phyloP scores from a whole-genome alignment of 352 stramenopile genomes.

The Globisporangium mamillatum region DNA sequence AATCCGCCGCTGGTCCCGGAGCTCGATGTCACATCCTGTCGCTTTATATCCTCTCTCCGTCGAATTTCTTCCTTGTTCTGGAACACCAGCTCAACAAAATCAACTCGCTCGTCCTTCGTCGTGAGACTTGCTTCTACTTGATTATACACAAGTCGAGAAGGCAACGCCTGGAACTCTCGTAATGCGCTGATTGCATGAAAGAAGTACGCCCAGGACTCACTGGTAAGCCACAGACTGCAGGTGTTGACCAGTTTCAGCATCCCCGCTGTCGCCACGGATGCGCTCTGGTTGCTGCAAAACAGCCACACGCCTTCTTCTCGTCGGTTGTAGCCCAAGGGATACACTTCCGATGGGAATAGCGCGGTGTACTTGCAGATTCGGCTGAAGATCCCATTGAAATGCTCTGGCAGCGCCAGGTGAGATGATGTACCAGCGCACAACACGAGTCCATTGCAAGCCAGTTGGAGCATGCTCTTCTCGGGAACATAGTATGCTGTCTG shows the following conservation, averaged over 20 bases:
- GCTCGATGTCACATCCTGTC: conserved; percentile 26
- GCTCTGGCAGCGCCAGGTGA: conserved; percentile 45
- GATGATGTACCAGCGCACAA: conserved; percentile 57
- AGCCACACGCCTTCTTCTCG: conserved; percentile 51
- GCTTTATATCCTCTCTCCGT: conserved; percentile 38
- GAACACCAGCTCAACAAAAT: conserved; percentile 58
- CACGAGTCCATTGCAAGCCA: conserved; percentile 78
- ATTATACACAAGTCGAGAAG: conserved; percentile 37
- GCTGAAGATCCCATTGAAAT: conserved; percentile 64
- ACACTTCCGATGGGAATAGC: conserved; percentile 54
- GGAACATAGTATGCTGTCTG: conserved; percentile 59
- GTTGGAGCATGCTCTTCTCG: conserved; percentile 66
- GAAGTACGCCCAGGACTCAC: conserved; percentile 57
- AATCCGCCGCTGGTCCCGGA: conserved; percentile 36
- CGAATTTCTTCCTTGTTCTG: conserved; percentile 58
- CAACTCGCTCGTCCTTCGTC: conserved; percentile 40
- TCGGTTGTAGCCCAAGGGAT: conserved; percentile 55
- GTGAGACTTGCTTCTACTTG: conserved; percentile 18
- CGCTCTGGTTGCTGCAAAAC: conserved; percentile 73
- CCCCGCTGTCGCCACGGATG: conserved; percentile 57
- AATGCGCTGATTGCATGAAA: conserved; percentile 59
- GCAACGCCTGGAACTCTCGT: conserved; percentile 63
- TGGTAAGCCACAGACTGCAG: conserved; percentile 48
- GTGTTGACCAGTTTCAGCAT: conserved; percentile 69
- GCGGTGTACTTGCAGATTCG: conserved; percentile 63